Evolutionary conservation across 2,329 filamentous ascomycete genomes (phyloP).

Genomic region (Sporothrix brunneoviolacea): DNA sequence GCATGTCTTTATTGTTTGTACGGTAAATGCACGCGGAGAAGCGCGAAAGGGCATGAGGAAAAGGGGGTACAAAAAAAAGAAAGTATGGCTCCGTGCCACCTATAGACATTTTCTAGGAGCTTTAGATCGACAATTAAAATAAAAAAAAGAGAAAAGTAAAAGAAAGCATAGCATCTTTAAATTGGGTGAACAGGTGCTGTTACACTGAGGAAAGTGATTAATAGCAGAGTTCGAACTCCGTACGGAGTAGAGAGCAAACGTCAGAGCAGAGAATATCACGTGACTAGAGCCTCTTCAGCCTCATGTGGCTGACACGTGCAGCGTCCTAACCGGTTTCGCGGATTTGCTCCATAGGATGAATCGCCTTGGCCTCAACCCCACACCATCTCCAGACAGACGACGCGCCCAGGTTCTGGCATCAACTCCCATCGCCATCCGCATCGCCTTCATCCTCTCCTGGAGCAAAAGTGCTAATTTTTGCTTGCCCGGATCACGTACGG

Average conservation of each 20-base stretch:
- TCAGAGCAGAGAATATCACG: too few species aligned
- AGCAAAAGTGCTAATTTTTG: neutral
- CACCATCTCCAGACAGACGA: constrained; percentile 12
- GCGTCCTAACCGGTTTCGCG: constrained; percentile 9
- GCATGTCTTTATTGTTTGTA: too few species aligned
- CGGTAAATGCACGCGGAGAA: too few species aligned
- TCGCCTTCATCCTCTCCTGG: neutral
- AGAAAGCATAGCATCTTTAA: too few species aligned
- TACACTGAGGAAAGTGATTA: too few species aligned
- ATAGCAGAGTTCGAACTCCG: too few species aligned
- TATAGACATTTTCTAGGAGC: too few species aligned
- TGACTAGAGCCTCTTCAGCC: constrained; percentile 5
- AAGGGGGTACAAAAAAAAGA: too few species aligned
- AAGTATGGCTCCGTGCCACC: too few species aligned
- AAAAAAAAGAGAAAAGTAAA: neutral
- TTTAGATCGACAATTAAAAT: neutral
- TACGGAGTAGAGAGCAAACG: too few species aligned
- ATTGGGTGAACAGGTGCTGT: too few species aligned
- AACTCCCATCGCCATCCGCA: constrained; percentile 10
- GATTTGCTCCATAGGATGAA: constrained; percentile 2
- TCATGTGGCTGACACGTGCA: constrained; percentile 1
- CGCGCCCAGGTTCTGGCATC: constrained; percentile 14
- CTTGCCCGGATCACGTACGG: neutral
- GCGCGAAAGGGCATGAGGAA: too few species aligned
- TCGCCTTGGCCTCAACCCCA: constrained; percentile 12